Evolutionary conservation across 2,329 filamentous ascomycete species (phyloP), one percentile per base, ranked within the genome.

Genomic region (Diaporthe australafricana): DNA sequence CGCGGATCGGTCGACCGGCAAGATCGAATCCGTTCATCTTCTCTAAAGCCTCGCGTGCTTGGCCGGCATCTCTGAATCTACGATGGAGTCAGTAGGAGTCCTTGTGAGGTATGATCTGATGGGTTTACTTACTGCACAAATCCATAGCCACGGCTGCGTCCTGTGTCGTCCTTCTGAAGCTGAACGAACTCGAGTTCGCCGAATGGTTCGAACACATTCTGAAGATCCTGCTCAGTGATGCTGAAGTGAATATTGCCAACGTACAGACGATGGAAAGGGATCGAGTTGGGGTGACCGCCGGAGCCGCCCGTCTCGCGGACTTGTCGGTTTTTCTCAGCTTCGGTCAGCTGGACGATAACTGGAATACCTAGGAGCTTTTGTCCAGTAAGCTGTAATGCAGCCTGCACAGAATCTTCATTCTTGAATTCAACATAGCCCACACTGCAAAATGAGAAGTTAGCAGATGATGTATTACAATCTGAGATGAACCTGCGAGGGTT

Each of bases 21-120:
- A 99, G 91, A 84, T 98, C 96, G 85, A 98, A 99, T 75, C 96
- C 95, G 84, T 99, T 99, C 96, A 99, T 98, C 85, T 98, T 98
- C 83, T 98, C 95, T 75, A 99, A 87, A 74, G 96, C 97, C 82
- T 98, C 94, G 80, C 96, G 94, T 80, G 96, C 96, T 83, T 98
- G 92, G 75, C 91, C 90, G 72, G 96, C 95, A 80, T 98, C 94
- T 79, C 93, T 92, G 84, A 97, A 98, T 80, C 95, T 98, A 74
- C 4, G 11, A n/a, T 60, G 25, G 12, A 0, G 79, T 88, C 78
- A 88, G 84, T 72, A 62, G 73, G 22, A 11, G 25, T 14, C 22
- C 14, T 47, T 45, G 2, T 14, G 53, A 14, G 53, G 25, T 65
- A 35, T 63, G 16, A 5, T 22, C 6, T 16, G 8, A 40, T 3